phyloP scores from a whole-genome alignment of 2,329 filamentous ascomycete genomes.

The Myriosclerotinia curreyana region DNA sequence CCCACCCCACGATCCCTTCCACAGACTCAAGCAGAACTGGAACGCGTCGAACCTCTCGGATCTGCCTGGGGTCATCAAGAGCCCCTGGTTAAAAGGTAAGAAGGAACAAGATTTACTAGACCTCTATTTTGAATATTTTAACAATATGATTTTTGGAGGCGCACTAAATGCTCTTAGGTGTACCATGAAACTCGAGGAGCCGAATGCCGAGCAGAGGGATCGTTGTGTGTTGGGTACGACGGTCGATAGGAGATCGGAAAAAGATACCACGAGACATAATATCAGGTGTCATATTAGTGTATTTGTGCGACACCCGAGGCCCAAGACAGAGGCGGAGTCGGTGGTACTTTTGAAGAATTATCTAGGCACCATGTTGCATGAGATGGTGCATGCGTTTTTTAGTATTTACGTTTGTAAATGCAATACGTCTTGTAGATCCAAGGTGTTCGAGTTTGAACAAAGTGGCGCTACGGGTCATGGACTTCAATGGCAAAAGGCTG shows the following conservation, averaged over 20 bases:
- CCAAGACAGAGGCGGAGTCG: background rate
- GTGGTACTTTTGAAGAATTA: constrained; percentile 6
- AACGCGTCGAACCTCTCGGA: background rate
- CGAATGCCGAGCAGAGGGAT: background rate
- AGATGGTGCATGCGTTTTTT: constrained; percentile 21
- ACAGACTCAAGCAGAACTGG: constrained; percentile 16
- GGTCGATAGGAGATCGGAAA: background rate
- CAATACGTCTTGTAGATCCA: background rate
- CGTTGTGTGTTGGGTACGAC: constrained; percentile 11
- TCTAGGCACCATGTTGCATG: constrained; percentile 19
- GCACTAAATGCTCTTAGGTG: constrained; percentile 16
- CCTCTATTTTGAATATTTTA: constrained; percentile 18
- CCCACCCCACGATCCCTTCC: constrained; percentile 5
- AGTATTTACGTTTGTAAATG: constrained; percentile 22
- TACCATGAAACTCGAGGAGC: constrained; percentile 7
- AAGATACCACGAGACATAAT: constrained; percentile 3
- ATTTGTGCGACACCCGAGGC: background rate
- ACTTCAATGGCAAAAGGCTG: constrained; percentile 2
- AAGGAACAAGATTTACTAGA: constrained; percentile 8
- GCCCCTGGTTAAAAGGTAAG: constrained; percentile 18
- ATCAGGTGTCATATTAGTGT: constrained; percentile 3
- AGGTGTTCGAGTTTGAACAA: background rate
- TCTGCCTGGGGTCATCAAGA: background rate
- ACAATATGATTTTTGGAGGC: constrained; percentile 17
- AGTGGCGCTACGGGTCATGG: constrained; percentile 17